Base-by-base conservation (phyloP, 2,329 filamentous ascomycete genomes). In the Massarina eburnea region DNA sequence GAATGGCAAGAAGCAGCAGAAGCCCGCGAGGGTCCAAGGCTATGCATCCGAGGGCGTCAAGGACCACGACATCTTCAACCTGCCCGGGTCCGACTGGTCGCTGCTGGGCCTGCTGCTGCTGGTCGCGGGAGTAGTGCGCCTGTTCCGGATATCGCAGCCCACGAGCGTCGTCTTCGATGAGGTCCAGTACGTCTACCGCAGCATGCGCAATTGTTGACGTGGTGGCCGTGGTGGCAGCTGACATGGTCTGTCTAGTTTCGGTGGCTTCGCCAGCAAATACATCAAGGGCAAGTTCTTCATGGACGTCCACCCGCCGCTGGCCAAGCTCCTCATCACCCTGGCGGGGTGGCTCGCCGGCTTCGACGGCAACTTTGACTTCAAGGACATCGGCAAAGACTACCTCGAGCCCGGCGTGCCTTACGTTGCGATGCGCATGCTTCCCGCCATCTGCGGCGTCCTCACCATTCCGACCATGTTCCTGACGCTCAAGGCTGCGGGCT, bases 231-330 rank as follows among this genome's bases (percentile, higher is more conserved):
- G 15, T 14, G 9, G 30, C 41, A 43, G 43, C 67, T 70, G 41
- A 68, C 51, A 39, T 19, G 12, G 34, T 33, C 14, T 38, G 34
- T 41, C 19, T 64, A 96, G 91, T 75, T 99, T 99, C 71, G 94
- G 94, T 71, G 94, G 94, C 39, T 99, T 99, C 70, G 94, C 94
- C 55, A 90, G 88, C 61, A 99, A 99, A 74, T 99, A 99, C 73
- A 97, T 99, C 80, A 97, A 99, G 79, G 94, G 94, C 66, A 87
- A 81, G 70, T 99, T 99, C 81, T 99, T 99, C 73, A 99, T 99
- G 94, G 94, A 99, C 70, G 94, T 99, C n/a, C 94, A 99, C 70
- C 94, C 94, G 24, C 94, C 94, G 36, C 80, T 99, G 49, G 94
- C 94, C 57, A 99, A 99, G 78, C 83, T 99, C 68, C 84, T 99